phyloP scores from a whole-genome alignment of 202 grass and related monocot species.

The Musa balbisiana region DNA sequence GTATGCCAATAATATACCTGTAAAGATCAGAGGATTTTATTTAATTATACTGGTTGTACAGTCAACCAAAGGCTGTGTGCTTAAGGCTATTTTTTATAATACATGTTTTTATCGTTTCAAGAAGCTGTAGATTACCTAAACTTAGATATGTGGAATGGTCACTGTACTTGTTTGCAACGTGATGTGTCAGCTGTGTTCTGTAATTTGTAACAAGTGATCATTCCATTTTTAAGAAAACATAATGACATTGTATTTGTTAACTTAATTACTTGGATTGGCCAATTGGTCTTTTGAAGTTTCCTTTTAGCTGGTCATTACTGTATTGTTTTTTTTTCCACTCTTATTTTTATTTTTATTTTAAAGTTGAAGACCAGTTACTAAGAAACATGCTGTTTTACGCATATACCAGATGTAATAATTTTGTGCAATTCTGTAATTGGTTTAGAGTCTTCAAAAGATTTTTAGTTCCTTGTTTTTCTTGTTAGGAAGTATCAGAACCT shows the following conservation, averaged over 20 bases:
- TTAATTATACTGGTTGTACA: not conserved
- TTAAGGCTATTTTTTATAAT: not conserved
- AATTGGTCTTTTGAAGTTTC: not conserved
- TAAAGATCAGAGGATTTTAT: not conserved
- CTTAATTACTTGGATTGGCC: not conserved
- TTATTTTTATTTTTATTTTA: not conserved
- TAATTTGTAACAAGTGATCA: not conserved
- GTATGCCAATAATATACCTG: no score
- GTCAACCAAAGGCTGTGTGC: no score
- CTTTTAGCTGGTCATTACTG: not conserved
- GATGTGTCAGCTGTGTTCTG: not conserved
- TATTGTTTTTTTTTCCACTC: not conserved
- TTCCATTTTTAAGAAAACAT: not conserved
- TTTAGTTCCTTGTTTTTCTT: constrained; percentile 3
- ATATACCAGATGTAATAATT: not conserved
- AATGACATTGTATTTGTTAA: not conserved
- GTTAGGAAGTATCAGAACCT: constrained; percentile 55
- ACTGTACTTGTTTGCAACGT: not conserved
- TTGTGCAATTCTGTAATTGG: not conserved
- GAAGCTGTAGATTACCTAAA: not conserved
- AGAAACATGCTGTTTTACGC: no score
- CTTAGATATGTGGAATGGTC: not conserved
- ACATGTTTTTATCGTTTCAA: not conserved
- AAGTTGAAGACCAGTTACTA: no score
- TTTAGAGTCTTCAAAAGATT: not conserved